phyloP scores from a whole-genome alignment of 495 filamentous ascomycete species.

The Daldinia caldariorum region DNA sequence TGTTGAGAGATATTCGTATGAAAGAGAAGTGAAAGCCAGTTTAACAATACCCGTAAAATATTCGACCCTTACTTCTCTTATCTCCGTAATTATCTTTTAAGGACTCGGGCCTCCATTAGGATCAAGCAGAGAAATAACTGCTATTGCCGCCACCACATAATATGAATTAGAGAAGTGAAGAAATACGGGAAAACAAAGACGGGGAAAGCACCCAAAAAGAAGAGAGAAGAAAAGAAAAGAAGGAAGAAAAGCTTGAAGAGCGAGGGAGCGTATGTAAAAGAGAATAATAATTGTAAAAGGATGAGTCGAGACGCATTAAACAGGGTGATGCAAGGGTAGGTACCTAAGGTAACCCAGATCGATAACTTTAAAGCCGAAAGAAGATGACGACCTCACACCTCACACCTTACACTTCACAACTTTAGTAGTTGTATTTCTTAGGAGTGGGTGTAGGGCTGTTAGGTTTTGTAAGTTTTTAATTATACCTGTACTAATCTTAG shows the following conservation, averaged over 20 bases:
- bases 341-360: too few species aligned
- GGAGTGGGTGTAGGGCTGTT: neutral
- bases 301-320: constrained; percentile 9
- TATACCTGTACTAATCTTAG: too few species aligned
- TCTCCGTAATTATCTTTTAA: constrained; percentile 21
- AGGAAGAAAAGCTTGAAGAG: constrained; percentile 1
- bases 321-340: constrained; percentile 16
- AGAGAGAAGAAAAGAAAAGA: constrained; percentile 1
- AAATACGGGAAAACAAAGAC: constrained; percentile 4
- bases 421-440: neutral
- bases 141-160: constrained; percentile 12
- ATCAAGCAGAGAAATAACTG: constrained; percentile 14
- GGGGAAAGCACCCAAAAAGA: neutral
- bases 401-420: neutral
- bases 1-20: constrained; percentile 10
- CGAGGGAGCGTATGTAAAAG: constrained; percentile 14
- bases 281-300: constrained; percentile 8
- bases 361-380: constrained; percentile 41
- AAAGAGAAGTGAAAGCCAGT: neutral
- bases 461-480: neutral
- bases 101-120: constrained; percentile 31
- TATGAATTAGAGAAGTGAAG: constrained; percentile 18
- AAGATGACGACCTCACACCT: neutral
- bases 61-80: constrained; percentile 31
- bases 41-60: constrained; percentile 19